Evolutionary conservation across 352 stramenopile genomes (phyloP), one percentile per base, ranked within the genome.

Genomic region (Phytopythium litorale): DNA sequence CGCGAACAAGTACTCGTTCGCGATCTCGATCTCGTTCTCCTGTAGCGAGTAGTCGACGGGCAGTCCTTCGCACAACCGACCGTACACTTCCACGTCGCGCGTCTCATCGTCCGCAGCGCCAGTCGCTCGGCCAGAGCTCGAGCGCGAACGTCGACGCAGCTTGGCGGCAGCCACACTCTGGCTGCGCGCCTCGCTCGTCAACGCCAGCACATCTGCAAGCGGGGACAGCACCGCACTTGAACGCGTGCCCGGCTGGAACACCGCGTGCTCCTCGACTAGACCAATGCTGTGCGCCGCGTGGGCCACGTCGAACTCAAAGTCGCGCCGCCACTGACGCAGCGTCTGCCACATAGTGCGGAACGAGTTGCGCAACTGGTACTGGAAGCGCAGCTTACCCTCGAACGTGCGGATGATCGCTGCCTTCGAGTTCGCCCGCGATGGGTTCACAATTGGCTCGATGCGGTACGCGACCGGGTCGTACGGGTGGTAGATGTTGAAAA

Each of bases 401-500:
- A 94, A 94, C 42, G 85, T 94, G 52, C 79, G 81, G 58, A 94
- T 94, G 48, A 94, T 94, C 45, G 80, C 77, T 6, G 85, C 83
- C 64, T 94, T 92, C n/a, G 84, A 92, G 60, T 92, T 62, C 7
- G 85, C 83, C 25, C 79, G 82, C 6, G 53, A 58, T 19, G 82
- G 73, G 56, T 97, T 92, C 56, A 98, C 64, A n/a, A 98, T 85
- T 25, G 95, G 95, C 72, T 98, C 95, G 64, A 98, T 97, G 51
- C 95, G 84, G 71, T 98, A 98, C 35, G 94, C 91, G 4, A 98
- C 92, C 3, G 93, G 92, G 77, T 98, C 95, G 72, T 91, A 96
- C 52, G 92, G 92, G 68, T 98, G 91, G 65, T 98, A 98, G 38
- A 98, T 97, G 68, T 98, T 98, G 73, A 97, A 98, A 23, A 98